A percentile compares a stretch with the other conserved stretches of the same genome.
These are phyloP conservation scores for Sclerotinia sclerotiorum DNA, from an alignment of 2,329 filamentous ascomycete species.

Conservation along the genomic window DNA sequence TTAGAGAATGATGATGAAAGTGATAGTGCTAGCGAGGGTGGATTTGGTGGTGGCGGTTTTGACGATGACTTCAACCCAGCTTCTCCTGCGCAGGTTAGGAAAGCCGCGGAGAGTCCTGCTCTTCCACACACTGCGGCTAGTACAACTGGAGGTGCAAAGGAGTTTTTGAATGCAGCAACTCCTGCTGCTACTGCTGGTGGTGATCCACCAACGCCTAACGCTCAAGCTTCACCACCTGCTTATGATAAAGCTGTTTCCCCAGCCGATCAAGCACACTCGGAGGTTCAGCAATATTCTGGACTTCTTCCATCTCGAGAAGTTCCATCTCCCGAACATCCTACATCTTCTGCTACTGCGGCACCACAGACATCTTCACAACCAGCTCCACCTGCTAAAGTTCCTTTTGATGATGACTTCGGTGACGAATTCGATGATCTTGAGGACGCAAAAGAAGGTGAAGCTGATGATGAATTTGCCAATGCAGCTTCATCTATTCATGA, in stretches of 20 bases:
- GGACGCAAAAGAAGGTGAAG: conserved; percentile 78
- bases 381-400: conserved; percentile 46
- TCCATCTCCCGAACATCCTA: conserved; percentile 43
- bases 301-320: conserved; percentile 56
- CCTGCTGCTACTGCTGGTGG: conserved; percentile 38
- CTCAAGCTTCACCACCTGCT: conserved; percentile 58
- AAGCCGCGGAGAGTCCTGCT: conserved; percentile 32
- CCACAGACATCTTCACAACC: conserved; percentile 36
- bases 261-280: conserved; percentile 49
- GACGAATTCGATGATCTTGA: conserved; percentile 76
- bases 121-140: conserved; percentile 30
- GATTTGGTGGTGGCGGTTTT: conserved; percentile 61
- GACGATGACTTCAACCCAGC: conserved; percentile 87
- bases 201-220: conserved; percentile 52
- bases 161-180: conserved; percentile 34
- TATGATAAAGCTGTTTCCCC: conserved; percentile 49
- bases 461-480: conserved; percentile 76
- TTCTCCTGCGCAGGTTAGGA: conserved; percentile 38
- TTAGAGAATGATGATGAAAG: conserved; percentile 81
- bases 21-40: conserved; percentile 73
- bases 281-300: conserved; percentile 52
- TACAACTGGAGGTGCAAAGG: conserved; percentile 38
- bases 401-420: conserved; percentile 75
- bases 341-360: conserved; percentile 35
- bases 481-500: conserved; percentile 53